Conservation (phyloP, 2,329 filamentous ascomycete genomes). For the Fusarium brachygibbosum region DNA sequence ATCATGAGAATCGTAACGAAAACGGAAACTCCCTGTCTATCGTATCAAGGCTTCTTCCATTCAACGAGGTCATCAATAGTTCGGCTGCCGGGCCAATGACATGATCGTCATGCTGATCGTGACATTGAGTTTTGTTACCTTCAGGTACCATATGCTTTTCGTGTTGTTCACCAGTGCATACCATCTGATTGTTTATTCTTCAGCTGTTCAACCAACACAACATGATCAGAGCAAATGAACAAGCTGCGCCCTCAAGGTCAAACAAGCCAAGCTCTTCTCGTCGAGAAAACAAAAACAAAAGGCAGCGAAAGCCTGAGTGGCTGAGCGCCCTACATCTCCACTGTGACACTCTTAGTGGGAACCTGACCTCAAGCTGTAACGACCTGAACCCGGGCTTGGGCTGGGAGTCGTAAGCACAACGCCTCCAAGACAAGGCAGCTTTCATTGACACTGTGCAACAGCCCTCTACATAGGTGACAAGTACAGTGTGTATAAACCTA, state of each 20-base stretch:
- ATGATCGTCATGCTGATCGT: conserved; percentile 39
- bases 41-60: conserved; percentile 28
- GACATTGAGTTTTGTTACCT: conserved; percentile 7
- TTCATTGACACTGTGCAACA: conserved; percentile 11
- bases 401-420: conserved; percentile 42
- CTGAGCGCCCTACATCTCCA: conserved; percentile 28
- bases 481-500: not conserved
- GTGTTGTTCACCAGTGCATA: not conserved
- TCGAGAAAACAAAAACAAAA: conserved; percentile 13
- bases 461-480: too few relatives aligned
- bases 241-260: conserved; percentile 41
- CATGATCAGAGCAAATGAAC: conserved; percentile 20
- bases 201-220: conserved; percentile 30
- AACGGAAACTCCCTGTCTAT: conserved; percentile 21
- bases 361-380: conserved; percentile 41
- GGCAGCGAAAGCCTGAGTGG: conserved; percentile 27
- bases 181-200: conserved; percentile 14
- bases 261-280: conserved; percentile 11
- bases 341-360: conserved; percentile 35
- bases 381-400: conserved; percentile 22
- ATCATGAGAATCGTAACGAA: conserved; percentile 19
- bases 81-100: conserved; percentile 42
- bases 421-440: conserved; percentile 40
- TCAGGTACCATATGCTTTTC: not conserved
- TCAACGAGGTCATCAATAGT: conserved; percentile 10